phyloP scores from a whole-genome alignment of 2,329 filamentous ascomycete genomes.

The Endoconidiophora laricicola region DNA sequence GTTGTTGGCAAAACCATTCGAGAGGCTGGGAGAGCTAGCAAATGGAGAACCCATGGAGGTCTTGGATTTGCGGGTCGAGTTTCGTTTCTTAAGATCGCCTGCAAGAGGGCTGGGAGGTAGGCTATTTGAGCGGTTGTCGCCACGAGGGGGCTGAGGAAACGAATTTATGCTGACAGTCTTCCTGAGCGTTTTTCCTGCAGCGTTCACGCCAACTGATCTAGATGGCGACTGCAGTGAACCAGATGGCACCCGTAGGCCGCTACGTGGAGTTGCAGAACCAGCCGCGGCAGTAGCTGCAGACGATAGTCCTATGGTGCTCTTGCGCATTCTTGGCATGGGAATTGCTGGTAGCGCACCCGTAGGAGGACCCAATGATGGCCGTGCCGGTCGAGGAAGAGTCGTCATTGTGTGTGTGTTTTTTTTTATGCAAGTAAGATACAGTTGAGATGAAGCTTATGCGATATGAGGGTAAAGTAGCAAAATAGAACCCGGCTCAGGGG shows the following conservation, averaged over 20 bases:
- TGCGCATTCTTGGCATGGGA: constrained; percentile 56
- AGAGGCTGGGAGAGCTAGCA: constrained; percentile 48
- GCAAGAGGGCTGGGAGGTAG: constrained; percentile 45
- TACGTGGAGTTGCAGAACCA: constrained; percentile 34
- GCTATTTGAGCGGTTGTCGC: constrained; percentile 40
- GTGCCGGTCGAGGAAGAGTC: constrained; percentile 49
- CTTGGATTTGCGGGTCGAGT: constrained; percentile 34
- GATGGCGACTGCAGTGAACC: constrained; percentile 32
- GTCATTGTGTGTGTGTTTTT: constrained; percentile 26
- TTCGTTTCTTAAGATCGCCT: constrained; percentile 24
- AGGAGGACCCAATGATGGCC: constrained; percentile 54
- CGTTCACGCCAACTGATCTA: constrained; percentile 38
- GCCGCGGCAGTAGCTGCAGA: constrained; percentile 23
- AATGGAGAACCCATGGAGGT: constrained; percentile 37
- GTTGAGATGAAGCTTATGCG: neutral
- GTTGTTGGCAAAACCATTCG: constrained; percentile 44
- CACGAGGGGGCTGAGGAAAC: constrained; percentile 76
- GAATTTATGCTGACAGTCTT: constrained; percentile 88
- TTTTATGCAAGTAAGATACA: neutral
- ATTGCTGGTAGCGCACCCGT: constrained; percentile 57
- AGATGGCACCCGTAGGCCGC: constrained; percentile 43
- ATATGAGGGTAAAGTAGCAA: neutral
- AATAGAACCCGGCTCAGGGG: neutral
- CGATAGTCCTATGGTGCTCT: constrained; percentile 36
- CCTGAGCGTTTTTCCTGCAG: constrained; percentile 52